Evolutionary conservation across 805 yeast genomes (phyloP).

Genomic region (Starmerella kuoi): DNA sequence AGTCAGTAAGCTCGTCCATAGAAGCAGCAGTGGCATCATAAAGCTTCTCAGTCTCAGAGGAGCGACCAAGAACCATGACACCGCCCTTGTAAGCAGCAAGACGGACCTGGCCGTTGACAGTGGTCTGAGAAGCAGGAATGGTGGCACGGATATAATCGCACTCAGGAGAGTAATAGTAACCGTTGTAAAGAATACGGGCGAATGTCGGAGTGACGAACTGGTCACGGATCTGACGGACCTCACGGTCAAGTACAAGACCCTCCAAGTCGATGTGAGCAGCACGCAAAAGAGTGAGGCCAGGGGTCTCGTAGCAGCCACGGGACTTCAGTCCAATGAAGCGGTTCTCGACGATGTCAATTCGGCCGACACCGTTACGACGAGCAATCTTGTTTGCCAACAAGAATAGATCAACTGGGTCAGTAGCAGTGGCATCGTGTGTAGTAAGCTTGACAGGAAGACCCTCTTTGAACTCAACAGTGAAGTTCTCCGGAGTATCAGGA

Average conservation of each 20-base stretch:
- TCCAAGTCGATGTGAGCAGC: slow-evolving; percentile 89
- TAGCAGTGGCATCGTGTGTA: slow-evolving; percentile 48
- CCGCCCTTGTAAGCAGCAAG: slow-evolving; percentile 87
- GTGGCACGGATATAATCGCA: slow-evolving; percentile 76
- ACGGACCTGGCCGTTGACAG: slow-evolving; percentile 95
- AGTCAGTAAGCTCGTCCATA: slow-evolving; percentile 98
- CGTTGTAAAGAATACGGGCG: slow-evolving; percentile 86
- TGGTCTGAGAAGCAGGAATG: slow-evolving; percentile 82
- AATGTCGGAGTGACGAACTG: slow-evolving; percentile 86
- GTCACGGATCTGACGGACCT: slow-evolving; percentile 94
- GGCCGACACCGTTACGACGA: slow-evolving; percentile 98
- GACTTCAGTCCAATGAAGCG: slow-evolving; percentile 98
- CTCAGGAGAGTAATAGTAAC: slow-evolving; percentile 97
- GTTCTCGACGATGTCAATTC: slow-evolving; percentile 97
- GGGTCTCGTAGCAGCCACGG: slow-evolving; percentile 99
- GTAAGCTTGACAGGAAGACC: slow-evolving; percentile 80
- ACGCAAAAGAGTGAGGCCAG: slow-evolving; percentile 92
- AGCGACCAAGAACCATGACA: slow-evolving; percentile 78
- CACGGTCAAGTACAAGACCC: slow-evolving; percentile 94
- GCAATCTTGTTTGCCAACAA: slow-evolving; percentile 87
- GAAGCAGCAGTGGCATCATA: slow-evolving; percentile 97
- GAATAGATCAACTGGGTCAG: slow-evolving; percentile 87
- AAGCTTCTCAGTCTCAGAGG: slow-evolving; percentile 86
- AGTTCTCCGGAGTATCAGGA: slow-evolving; percentile 84
- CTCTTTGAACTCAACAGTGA: slow-evolving; percentile 65